Evolutionary conservation across 1,139 yeast species (phyloP).

Genomic region (Yamadazyma diospyri): DNA sequence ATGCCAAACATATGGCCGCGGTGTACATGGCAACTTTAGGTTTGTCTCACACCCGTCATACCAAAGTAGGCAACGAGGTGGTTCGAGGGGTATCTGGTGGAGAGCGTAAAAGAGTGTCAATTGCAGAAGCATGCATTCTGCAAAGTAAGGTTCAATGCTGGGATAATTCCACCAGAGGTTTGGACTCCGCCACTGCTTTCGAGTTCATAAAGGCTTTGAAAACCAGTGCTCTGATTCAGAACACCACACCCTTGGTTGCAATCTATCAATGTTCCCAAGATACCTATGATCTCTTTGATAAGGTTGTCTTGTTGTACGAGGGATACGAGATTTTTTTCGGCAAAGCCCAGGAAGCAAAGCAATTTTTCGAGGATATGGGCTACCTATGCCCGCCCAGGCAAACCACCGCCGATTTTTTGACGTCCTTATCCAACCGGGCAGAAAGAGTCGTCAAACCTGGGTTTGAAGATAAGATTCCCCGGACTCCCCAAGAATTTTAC

Average conservation of each 20-base stretch:
- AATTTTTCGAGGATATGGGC: slow-evolving; percentile 43
- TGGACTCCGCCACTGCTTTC: slow-evolving; percentile 68
- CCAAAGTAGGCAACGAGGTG: slow-evolving; percentile 35
- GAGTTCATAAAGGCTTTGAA: slow-evolving; percentile 60
- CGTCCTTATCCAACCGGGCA: slow-evolving; percentile 53
- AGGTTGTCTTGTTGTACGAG: slow-evolving; percentile 65
- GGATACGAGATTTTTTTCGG: slow-evolving; percentile 81
- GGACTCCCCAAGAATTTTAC: slow-evolving; percentile 67
- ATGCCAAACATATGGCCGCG: slow-evolving; percentile 38
- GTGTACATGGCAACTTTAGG: slow-evolving; percentile 43
- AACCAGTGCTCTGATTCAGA: slow-evolving; percentile 52
- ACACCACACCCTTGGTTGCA: slow-evolving; percentile 55
- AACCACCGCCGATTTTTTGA: slow-evolving; percentile 72
- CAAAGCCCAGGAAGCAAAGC: slow-evolving; percentile 43
- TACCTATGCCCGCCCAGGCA: slow-evolving; percentile 64
- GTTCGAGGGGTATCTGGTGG: slow-evolving; percentile 42
- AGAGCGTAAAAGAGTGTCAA: slow-evolving; percentile 41
- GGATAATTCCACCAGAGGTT: slow-evolving; percentile 75
- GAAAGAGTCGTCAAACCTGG: slow-evolving; percentile 46
- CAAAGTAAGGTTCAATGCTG: slow-evolving; percentile 52
- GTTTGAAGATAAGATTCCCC: slow-evolving; percentile 59
- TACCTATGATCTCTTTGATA: slow-evolving; percentile 61
- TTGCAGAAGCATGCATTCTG: slow-evolving; percentile 37
- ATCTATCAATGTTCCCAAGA: slow-evolving; percentile 66
- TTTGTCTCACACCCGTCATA: slow-evolving; percentile 27